Conservation (phyloP, 805 yeast genomes). For the Sugiyamaella chiloensis region DNA sequence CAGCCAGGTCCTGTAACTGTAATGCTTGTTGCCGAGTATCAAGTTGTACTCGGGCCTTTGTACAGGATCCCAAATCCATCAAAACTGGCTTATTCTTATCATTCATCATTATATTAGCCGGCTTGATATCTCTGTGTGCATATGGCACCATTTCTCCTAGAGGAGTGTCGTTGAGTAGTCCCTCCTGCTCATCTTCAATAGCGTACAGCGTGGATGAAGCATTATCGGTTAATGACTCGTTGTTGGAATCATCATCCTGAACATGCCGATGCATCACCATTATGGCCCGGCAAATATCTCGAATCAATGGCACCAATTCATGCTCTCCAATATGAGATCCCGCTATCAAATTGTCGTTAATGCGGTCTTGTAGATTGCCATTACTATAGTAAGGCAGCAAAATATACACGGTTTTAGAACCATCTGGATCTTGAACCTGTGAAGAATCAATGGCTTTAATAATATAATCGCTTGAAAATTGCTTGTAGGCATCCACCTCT, state of each 20-base stretch:
- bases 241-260: neutral
- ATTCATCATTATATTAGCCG: slow-evolving; percentile 81
- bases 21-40: slow-evolving; percentile 67
- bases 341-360: slow-evolving; percentile 60
- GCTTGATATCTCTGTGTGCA: slow-evolving; percentile 86
- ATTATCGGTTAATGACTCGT: slow-evolving; percentile 1
- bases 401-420: slow-evolving; percentile 73
- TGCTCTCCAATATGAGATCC: slow-evolving; percentile 53
- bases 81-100: slow-evolving; percentile 76
- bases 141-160: slow-evolving; percentile 59
- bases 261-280: slow-evolving; percentile 59
- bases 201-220: neutral
- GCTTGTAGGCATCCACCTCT: slow-evolving; percentile 72
- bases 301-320: slow-evolving; percentile 59
- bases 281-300: slow-evolving; percentile 72
- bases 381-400: slow-evolving; percentile 71
- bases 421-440: slow-evolving; percentile 69
- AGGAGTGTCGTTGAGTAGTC: slow-evolving; percentile 42
- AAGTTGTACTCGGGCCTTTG: slow-evolving; percentile 55
- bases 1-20: slow-evolving; percentile 73
- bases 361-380: slow-evolving; percentile 79
- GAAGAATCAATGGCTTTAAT: slow-evolving; percentile 68
- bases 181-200: slow-evolving; percentile 22
- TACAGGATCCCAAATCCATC: slow-evolving; percentile 80
- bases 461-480: slow-evolving; percentile 63